phyloP scores from a whole-genome alignment of 202 grass and related monocot species.

The Cymbopogon flexuosus region DNA sequence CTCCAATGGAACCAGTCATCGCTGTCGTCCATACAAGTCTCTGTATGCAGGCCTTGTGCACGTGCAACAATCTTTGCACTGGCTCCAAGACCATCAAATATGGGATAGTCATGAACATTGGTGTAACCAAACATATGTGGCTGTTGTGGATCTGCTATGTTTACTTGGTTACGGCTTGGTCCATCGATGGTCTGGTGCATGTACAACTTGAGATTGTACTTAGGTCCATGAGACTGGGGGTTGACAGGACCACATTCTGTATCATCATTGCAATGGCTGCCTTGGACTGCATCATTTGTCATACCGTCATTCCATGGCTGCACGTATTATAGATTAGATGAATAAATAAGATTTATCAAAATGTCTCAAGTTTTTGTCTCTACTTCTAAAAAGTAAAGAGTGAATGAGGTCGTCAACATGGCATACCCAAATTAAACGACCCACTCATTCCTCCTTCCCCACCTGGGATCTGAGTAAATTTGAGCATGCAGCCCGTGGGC shows the following conservation, averaged over 20 bases:
- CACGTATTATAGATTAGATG: no score
- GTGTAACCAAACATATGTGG: background rate
- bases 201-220: background rate
- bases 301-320: no score
- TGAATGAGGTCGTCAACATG: no score
- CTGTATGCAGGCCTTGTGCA: background rate
- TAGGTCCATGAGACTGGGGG: background rate
- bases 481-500: no score
- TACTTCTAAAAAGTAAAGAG: no score
- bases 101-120: conserved; percentile 6
- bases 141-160: background rate
- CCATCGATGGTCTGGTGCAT: background rate
- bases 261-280: no score
- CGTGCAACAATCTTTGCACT: background rate
- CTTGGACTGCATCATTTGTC: no score
- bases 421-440: no score
- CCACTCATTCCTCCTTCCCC: no score
- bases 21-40: background rate
- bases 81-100: background rate
- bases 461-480: no score
- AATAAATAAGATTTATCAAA: no score
- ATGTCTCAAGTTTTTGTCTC: no score
- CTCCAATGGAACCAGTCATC: conserved; percentile 1
- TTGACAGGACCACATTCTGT: background rate
- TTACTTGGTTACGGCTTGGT: background rate